Conservation (phyloP, 1,139 yeast genomes). For the Tardiomyces blankii region DNA sequence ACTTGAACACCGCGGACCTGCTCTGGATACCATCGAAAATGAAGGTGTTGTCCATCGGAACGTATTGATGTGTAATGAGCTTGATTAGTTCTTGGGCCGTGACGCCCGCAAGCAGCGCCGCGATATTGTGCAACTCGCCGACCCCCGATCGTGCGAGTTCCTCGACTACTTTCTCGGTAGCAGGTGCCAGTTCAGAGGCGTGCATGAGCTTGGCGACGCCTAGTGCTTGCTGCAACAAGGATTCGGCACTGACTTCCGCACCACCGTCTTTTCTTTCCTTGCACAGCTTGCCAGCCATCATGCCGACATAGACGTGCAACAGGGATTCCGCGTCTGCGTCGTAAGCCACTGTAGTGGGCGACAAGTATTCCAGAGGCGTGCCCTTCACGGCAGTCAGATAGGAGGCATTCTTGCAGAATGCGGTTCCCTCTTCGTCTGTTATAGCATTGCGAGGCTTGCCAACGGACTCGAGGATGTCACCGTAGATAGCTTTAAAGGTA, state of each 20-base stretch:
- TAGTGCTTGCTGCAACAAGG: too few species aligned
- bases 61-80: slow-evolving; percentile 57
- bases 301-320: slow-evolving; percentile 16
- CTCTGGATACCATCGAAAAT: slow-evolving; percentile 51
- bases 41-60: slow-evolving; percentile 56
- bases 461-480: slow-evolving; percentile 17
- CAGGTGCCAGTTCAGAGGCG: too few species aligned
- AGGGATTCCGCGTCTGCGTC: slow-evolving; percentile 10
- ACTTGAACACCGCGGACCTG: not conserved
- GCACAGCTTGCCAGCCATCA: slow-evolving; percentile 15
- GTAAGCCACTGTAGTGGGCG: not conserved
- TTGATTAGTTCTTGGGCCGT: slow-evolving; percentile 58
- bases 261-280: slow-evolving; percentile 7
- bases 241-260: too few species aligned
- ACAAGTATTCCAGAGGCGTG: not conserved
- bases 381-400: slow-evolving; percentile 28
- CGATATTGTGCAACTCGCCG: slow-evolving; percentile 34
- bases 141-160: slow-evolving; percentile 29
- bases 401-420: slow-evolving; percentile 51
- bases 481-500: slow-evolving; percentile 22
- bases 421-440: slow-evolving; percentile 30
- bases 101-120: slow-evolving; percentile 63
- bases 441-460: slow-evolving; percentile 22
- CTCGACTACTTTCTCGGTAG: slow-evolving; percentile 8
- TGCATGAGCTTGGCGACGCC: too few species aligned